Conservation (phyloP, 192 early-diverging fungal genomes). For the Oehlia diaphana region DNA sequence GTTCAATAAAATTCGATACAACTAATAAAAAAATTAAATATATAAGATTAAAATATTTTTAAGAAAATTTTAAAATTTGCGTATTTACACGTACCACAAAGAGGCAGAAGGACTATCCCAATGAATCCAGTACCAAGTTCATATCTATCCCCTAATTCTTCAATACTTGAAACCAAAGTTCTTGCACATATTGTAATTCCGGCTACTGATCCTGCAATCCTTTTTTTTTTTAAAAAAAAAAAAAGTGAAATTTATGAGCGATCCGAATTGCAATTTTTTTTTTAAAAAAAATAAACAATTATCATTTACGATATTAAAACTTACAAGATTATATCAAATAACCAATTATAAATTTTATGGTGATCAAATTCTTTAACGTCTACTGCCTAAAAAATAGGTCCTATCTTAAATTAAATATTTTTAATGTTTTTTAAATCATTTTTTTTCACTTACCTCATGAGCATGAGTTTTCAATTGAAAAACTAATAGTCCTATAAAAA, state of each 20-base stretch:
- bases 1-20: slow-evolving; percentile 65
- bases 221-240: slow-evolving; percentile 51
- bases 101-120: slow-evolving; percentile 87
- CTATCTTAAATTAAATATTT: too few relatives aligned
- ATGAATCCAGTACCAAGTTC: slow-evolving; percentile 85
- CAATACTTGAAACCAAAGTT: slow-evolving; percentile 73
- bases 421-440: too few relatives aligned
- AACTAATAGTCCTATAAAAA: slow-evolving; percentile 61
- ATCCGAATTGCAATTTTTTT: slow-evolving; percentile 38
- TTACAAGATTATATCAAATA: slow-evolving; percentile 21
- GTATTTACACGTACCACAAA: slow-evolving; percentile 60
- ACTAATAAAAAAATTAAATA: slow-evolving; percentile 9
- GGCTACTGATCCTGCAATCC: slow-evolving; percentile 57
- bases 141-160: slow-evolving; percentile 64
- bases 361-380: neutral
- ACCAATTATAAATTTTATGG: neutral
- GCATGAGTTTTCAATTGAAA: slow-evolving; percentile 86
- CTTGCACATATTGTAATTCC: slow-evolving; percentile 76
- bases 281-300: slow-evolving; percentile 17
- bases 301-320: neutral
- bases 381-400: neutral
- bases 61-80: neutral
- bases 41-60: neutral
- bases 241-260: slow-evolving; percentile 50
- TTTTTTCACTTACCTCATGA: slow-evolving; percentile 28